Conservation (phyloP, 169 alveolate species). For the Cystoisospora suis region DNA sequence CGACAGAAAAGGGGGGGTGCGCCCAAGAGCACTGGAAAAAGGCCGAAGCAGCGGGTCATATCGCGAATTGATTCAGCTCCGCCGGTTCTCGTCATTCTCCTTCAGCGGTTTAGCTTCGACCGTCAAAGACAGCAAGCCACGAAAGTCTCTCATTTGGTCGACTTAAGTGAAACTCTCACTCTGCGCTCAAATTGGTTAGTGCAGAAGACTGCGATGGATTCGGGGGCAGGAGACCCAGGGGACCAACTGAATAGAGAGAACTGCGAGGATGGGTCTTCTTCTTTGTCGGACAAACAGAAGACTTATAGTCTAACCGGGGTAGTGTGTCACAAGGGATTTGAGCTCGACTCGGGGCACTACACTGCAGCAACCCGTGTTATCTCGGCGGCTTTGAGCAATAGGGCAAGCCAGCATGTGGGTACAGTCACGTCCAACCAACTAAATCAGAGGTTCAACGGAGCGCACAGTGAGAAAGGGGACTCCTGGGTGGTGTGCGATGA, state of each 20-base stretch:
- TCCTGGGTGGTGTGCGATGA: not conserved
- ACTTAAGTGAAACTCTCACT: not conserved
- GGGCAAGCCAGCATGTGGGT: too few relatives aligned
- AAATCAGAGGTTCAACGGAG: too few relatives aligned
- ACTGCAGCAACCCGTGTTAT: slow-evolving; percentile 1
- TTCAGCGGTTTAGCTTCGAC: not conserved
- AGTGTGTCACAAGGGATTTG: not conserved
- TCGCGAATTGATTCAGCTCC: not conserved
- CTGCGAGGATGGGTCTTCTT: not conserved
- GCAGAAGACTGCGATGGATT: not conserved
- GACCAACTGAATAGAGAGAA: not conserved
- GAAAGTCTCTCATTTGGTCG: not conserved
- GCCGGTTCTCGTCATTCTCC: not conserved
- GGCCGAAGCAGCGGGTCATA: not conserved
- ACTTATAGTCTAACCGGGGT: not conserved
- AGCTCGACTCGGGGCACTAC: not conserved
- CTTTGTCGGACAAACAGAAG: not conserved
- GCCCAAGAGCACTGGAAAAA: not conserved
- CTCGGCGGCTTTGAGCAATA: not conserved
- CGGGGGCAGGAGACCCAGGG: not conserved
- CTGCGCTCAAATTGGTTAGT: not conserved
- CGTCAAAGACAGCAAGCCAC: not conserved
- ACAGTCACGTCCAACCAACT: too few relatives aligned
- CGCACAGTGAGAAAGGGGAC: too few relatives aligned
- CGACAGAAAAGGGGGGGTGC: not conserved